These are phyloP conservation scores for Obelidium mucronatum DNA, from an alignment of 192 early-diverging fungal genomes.

Conservation along the genomic window DNA sequence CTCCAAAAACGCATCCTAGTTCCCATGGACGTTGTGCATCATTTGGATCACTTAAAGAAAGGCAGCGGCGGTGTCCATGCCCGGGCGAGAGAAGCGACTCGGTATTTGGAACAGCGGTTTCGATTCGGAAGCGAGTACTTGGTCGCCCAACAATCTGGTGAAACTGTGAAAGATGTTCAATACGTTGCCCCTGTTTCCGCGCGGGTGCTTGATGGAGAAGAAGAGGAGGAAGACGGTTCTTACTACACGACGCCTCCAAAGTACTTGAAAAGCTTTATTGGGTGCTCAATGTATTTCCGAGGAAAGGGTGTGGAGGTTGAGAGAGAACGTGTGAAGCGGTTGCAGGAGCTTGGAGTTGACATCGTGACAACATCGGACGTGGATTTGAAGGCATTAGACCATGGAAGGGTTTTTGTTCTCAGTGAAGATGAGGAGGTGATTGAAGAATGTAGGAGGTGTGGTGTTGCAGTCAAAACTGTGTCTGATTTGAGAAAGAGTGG, in stretches of 20 bases:
- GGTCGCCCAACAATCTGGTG: conserved; percentile 42
- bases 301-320: not conserved
- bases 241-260: not conserved
- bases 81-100: conserved; percentile 54
- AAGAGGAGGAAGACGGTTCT: not conserved
- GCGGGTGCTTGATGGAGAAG: too few species aligned
- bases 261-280: conserved; percentile 11
- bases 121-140: conserved; percentile 43
- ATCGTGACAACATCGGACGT: too few species aligned
- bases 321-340: not conserved
- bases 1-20: not conserved
- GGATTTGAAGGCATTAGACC: not conserved
- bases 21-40: conserved; percentile 39
- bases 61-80: conserved; percentile 39
- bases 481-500: conserved; percentile 14
- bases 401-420: conserved; percentile 10
- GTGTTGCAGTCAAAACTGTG: conserved; percentile 20
- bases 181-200: conserved; percentile 32
- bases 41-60: conserved; percentile 53
- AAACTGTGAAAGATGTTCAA: conserved; percentile 12
- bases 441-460: conserved; percentile 24
- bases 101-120: conserved; percentile 62
- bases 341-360: conserved; percentile 15
- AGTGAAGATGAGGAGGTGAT: conserved; percentile 17
- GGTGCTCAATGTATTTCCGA: not conserved